These are phyloP conservation scores for Pholiota adiposa DNA, from an alignment of 1,284 basidiomycete species.

Conservation along the genomic window DNA sequence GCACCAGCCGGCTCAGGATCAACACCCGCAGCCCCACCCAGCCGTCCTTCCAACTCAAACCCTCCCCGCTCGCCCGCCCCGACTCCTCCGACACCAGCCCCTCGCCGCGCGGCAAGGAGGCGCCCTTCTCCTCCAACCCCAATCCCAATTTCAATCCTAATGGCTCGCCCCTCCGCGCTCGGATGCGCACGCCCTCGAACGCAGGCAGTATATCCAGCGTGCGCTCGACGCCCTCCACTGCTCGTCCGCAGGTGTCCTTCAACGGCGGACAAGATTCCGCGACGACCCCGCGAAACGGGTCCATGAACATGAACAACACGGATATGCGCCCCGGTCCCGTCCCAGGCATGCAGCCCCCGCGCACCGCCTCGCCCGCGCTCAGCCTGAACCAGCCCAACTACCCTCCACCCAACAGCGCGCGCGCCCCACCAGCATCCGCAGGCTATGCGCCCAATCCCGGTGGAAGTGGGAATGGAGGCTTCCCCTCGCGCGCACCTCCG, in stretches of 20 bases:
- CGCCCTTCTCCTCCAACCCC: constrained; percentile 5
- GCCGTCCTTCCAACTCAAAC: constrained; percentile 28
- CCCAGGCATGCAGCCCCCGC: background rate
- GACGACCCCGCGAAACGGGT: background rate
- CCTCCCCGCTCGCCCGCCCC: constrained; percentile 36
- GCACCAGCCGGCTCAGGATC: constrained; percentile 29
- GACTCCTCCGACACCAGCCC: constrained; percentile 18
- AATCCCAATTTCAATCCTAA: background rate
- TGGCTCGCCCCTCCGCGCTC: constrained; percentile 24
- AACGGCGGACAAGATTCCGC: background rate
- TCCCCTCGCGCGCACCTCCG: constrained; percentile 15
- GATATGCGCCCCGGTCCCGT: too few relatives aligned
- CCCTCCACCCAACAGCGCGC: background rate
- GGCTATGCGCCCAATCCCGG: background rate
- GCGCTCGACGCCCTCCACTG: constrained; percentile 19
- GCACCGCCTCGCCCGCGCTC: background rate
- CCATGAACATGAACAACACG: too few relatives aligned
- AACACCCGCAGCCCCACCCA: constrained; percentile 30
- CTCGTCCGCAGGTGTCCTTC: constrained; percentile 19
- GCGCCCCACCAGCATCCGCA: background rate
- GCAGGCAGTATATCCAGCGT: constrained; percentile 16
- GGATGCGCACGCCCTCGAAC: constrained; percentile 20
- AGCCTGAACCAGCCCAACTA: background rate
- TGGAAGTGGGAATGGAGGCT: background rate
- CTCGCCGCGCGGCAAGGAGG: constrained; percentile 19